These are phyloP conservation scores for Coelastrella sp. DNA, from an alignment of 139 green algal species.

Conservation along the genomic window DNA sequence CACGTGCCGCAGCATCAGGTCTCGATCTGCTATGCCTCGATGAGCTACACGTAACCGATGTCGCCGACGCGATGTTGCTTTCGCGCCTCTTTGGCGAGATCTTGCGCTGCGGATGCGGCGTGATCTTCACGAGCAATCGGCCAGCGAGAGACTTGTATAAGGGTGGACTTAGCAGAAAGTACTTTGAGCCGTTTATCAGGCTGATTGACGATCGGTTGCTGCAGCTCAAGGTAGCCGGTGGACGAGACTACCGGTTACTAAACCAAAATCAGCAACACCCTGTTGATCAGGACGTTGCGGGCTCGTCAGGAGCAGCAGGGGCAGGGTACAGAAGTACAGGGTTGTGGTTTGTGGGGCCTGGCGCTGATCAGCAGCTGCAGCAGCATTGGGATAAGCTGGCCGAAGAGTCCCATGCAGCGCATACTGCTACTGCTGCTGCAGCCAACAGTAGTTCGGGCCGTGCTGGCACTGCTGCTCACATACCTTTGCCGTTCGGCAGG, in stretches of 20 bases:
- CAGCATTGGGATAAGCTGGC: slow-evolving; percentile 16
- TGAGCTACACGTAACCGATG: slow-evolving; percentile 95
- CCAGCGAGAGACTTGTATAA: slow-evolving; percentile 86
- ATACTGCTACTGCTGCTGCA: neutral
- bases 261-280: neutral
- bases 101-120: slow-evolving; percentile 56
- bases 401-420: neutral
- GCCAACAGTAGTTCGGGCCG: neutral
- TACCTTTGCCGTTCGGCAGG: slow-evolving; percentile 40
- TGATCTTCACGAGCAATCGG: slow-evolving; percentile 85
- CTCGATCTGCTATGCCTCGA: slow-evolving; percentile 87
- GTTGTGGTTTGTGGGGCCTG: neutral
- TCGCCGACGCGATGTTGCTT: slow-evolving; percentile 93
- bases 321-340: neutral
- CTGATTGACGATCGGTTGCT: slow-evolving; percentile 56
- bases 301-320: neutral
- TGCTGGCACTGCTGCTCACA: neutral
- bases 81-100: slow-evolving; percentile 69
- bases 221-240: slow-evolving; percentile 19
- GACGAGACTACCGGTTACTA: slow-evolving; percentile 20
- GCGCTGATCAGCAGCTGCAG: slow-evolving; percentile 37
- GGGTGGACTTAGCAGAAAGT: slow-evolving; percentile 86
- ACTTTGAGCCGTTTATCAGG: slow-evolving; percentile 94
- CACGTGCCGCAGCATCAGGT: slow-evolving; percentile 61
- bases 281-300: neutral